These are phyloP conservation scores for Lithohypha guttulata DNA, from an alignment of 2,329 filamentous ascomycete genomes.

Conservation along the genomic window DNA sequence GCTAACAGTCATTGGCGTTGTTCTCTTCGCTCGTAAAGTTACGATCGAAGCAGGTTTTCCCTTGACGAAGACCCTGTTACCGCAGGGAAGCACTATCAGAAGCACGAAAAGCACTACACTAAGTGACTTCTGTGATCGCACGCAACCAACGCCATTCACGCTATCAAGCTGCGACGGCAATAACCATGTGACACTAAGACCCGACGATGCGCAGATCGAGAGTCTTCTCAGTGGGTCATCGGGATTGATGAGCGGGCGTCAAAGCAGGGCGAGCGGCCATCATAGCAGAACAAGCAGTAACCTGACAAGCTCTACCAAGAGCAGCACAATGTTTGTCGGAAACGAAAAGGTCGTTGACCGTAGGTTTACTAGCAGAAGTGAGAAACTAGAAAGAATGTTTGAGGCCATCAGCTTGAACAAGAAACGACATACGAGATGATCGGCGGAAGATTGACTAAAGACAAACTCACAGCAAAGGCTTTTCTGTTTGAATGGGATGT, in stretches of 20 bases:
- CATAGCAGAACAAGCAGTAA: neutral
- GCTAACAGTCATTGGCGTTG: constrained; percentile 8
- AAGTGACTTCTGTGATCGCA: constrained; percentile 6
- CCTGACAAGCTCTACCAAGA: neutral
- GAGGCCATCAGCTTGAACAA: constrained; percentile 4
- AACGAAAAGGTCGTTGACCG: neutral
- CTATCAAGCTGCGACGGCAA: neutral
- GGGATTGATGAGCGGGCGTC: neutral
- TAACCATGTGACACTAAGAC: constrained; percentile 1
- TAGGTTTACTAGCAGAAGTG: constrained; percentile 1
- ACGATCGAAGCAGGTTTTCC: neutral
- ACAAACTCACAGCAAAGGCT: too few relatives aligned
- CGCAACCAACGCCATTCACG: constrained; percentile 2
- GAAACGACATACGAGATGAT: constrained; percentile 3
- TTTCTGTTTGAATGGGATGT: too few relatives aligned
- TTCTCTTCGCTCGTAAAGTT: constrained; percentile 4
- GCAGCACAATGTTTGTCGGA: neutral
- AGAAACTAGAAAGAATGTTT: neutral
- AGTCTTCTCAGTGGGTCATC: neutral
- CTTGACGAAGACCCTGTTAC: neutral
- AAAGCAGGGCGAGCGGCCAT: neutral
- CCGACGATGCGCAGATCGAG: constrained; percentile 1
- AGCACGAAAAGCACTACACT: neutral
- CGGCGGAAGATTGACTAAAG: too few relatives aligned
- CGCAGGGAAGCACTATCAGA: neutral